Base-by-base conservation (phyloP, 441 rosid species). In the Lagerstroemia fauriei region DNA sequence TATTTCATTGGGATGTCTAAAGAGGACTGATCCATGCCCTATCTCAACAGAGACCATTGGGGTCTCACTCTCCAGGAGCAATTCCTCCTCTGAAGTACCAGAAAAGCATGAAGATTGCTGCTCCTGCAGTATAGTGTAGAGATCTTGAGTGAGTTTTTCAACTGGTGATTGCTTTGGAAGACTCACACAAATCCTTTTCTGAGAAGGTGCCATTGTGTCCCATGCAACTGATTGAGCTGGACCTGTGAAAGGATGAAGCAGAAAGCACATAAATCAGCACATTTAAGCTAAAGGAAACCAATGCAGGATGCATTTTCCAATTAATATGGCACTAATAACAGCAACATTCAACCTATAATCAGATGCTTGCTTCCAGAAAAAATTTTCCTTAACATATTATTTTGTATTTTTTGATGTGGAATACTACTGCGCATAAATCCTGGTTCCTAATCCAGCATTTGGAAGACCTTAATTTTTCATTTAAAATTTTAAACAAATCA, bases 41-140 rank as follows among this genome's bases (percentile, higher is more conserved):
- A 95, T 90, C 91, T 96, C 99, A 84, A 94, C 94, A 88, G 99
- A 95, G 51, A 94, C 96, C 98, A 95, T 91, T 63, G 99, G 97
- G 75, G 92, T 94, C 83, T 91, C 96, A 85, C 92, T 93, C 81
- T 91, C 98, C 75, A 94, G 88, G 85, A 97, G 96, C 90, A 97
- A 93, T 85, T 97, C 97, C 80, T 95, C 98, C 63, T 95, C 95
- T 13, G 97, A 95, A 76, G 96, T 90, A 78, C 91, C 95, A 76
- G 99, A 96, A 84, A 93, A 90, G 88, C 93, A 95, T 7, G 95
- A 95, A 24, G 95, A 94, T 83, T 93, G 97, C 76, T 96, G 99
- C 86, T 97, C 98, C 82, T 94, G 98, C 88, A 92, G 87, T 81
- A 96, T 97, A 66, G 91, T 91, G 87, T 88, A 91, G 72, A 97